Base-by-base conservation (phyloP, 768 basidiomycete species). In the Lyophyllum decastes region DNA sequence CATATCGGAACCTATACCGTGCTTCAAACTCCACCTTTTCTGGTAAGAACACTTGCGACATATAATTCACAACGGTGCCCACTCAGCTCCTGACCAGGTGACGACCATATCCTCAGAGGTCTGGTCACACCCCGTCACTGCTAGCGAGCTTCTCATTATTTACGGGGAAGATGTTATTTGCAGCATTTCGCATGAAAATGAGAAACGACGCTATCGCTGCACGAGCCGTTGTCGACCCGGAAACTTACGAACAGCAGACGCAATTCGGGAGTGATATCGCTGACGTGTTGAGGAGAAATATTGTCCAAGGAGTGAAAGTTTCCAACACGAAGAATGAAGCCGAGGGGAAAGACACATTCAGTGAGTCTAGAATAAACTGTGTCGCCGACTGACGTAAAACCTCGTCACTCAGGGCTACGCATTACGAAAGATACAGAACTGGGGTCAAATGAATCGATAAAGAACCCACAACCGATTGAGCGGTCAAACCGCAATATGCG, bases 371-470 rank as follows among this genome's bases (percentile, higher is more conserved):
- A 19, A 6, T 41, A 30, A 50, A 10, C 41, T 25, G 50, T 19
- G 27, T 19, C 17, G 40, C 21, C 33, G 21, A 12, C 41, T 34
- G 5, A 48, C 48, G 33, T 45, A 10, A 24, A 46, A 17, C 35
- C 35, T 35, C 44, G 45, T 38, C 61, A 33, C 33, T 4, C 64
- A 94, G 93, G 80, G 57, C 69, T 97, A 27, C 82, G 83, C 40
- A 77, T 96, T 45, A 94, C 88, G 2, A 73, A 85, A 43, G 81
- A 95, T 53, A 95, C 93, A 0, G 95, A 97, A 65, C 76, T 96
- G 8, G 95, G 94, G 5, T 85, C 88, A 54, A 97, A 98, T 65
- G 83, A 88, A 1, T 79, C 86, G 2, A 84, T 96, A 64, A 94
- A 89, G 72, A 79, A 72, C 47, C 82, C 87, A 10, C 72, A 71